These are phyloP conservation scores for Pisolithus tinctorius DNA, from an alignment of 768 basidiomycete species.

Conservation along the genomic window DNA sequence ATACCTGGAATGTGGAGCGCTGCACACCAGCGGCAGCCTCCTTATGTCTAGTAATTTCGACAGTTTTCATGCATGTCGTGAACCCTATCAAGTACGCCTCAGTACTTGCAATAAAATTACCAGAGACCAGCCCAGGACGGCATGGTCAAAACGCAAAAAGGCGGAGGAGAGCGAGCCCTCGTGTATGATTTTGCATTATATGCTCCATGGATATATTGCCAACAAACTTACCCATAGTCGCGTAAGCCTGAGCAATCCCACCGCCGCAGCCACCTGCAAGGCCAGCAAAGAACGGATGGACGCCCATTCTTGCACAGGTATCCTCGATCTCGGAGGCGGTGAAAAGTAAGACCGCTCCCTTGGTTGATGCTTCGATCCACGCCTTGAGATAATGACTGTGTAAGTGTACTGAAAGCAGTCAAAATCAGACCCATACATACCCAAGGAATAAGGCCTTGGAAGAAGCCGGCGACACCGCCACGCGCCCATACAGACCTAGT, in stretches of 20 bases:
- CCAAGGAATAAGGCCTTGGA: slow-evolving; percentile 99
- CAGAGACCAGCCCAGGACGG: slow-evolving; percentile 8
- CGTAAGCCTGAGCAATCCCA: slow-evolving; percentile 96
- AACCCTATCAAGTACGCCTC: slow-evolving; percentile 52
- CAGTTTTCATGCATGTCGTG: slow-evolving; percentile 99
- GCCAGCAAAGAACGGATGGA: slow-evolving; percentile 78
- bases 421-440: slow-evolving; percentile 36
- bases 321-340: slow-evolving; percentile 93
- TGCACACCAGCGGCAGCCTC: slow-evolving; percentile 77
- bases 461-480: slow-evolving; percentile 86
- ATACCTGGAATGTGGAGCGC: slow-evolving; percentile 91
- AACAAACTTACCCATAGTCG: slow-evolving; percentile 88
- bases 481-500: slow-evolving; percentile 83
- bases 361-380: slow-evolving; percentile 99
- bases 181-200: slow-evolving; percentile 10
- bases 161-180: slow-evolving; percentile 15
- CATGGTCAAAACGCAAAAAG: slow-evolving; percentile 8
- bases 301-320: slow-evolving; percentile 51
- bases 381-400: slow-evolving; percentile 47
- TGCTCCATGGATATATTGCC: slow-evolving; percentile 1
- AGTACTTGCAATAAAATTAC: slow-evolving; percentile 4
- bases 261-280: slow-evolving; percentile 96
- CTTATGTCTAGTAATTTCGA: slow-evolving; percentile 94
- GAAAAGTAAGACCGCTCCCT: slow-evolving; percentile 94
- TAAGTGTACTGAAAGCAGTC: not conserved